These are phyloP conservation scores for Didymella segeticola DNA, from an alignment of 2,329 filamentous ascomycete species.

Conservation along the genomic window DNA sequence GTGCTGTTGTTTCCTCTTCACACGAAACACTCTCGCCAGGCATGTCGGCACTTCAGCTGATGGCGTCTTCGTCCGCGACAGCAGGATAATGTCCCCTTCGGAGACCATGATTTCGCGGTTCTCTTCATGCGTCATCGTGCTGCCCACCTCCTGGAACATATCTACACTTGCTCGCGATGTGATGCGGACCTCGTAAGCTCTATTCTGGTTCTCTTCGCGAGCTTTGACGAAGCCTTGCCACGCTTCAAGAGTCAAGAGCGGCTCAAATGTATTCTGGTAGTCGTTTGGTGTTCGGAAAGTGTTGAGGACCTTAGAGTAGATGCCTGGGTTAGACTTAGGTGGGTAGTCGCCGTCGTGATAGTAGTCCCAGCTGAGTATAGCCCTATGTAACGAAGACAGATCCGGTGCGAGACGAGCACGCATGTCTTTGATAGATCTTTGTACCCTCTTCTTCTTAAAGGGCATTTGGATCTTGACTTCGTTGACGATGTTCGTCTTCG, in stretches of 20 bases:
- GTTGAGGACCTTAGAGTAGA: slow-evolving; percentile 78
- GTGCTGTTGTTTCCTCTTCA: slow-evolving; percentile 78
- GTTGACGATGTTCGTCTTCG: slow-evolving; percentile 47
- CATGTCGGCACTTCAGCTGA: slow-evolving; percentile 77
- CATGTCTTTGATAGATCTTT: slow-evolving; percentile 89
- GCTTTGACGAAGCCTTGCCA: slow-evolving; percentile 93
- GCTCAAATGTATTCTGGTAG: slow-evolving; percentile 90
- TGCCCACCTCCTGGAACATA: slow-evolving; percentile 89
- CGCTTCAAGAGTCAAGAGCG: slow-evolving; percentile 87
- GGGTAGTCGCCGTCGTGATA: slow-evolving; percentile 89
- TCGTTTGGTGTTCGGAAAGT: slow-evolving; percentile 76
- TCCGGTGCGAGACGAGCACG: slow-evolving; percentile 89
- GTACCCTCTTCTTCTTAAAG: slow-evolving; percentile 81
- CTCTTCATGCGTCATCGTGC: slow-evolving; percentile 73
- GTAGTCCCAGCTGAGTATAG: slow-evolving; percentile 92
- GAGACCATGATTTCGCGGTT: slow-evolving; percentile 75
- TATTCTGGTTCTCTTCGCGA: slow-evolving; percentile 83
- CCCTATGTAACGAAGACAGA: slow-evolving; percentile 82
- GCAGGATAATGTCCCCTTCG: slow-evolving; percentile 87
- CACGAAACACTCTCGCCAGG: slow-evolving; percentile 81
- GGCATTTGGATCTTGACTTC: slow-evolving; percentile 63
- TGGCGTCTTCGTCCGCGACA: slow-evolving; percentile 77
- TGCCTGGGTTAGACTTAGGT: slow-evolving; percentile 71
- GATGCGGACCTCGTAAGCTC: slow-evolving; percentile 85
- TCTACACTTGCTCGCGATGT: slow-evolving; percentile 89